Evolutionary conservation across 768 basidiomycete species (phyloP), one percentile per base, ranked within the genome.

Genomic region (Nidularia pulvinata): DNA sequence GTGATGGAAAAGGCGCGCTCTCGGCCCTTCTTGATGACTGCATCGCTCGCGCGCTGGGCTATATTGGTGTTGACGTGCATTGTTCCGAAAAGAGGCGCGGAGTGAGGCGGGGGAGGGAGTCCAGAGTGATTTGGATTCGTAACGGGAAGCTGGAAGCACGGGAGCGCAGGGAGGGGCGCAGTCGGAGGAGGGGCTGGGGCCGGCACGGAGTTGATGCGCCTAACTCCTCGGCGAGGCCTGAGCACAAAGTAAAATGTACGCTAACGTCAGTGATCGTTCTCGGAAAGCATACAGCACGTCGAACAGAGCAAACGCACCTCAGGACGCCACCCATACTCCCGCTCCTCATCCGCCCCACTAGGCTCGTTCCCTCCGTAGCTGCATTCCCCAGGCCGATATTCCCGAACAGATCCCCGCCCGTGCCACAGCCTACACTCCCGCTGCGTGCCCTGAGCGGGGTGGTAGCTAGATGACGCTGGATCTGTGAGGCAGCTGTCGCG

Each of bases 301-400:
- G 22, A 30, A 46, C 10, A 30, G 45, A 22, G 22, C 3, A 46
- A 46, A 51, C 32, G 30, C 9, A 36, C 6, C 22, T 30, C 10
- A 30, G 33, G 50, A 49, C 7, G 55, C 59, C 60, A 36, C 75
- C 69, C 16, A 78, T 64, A 55, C 85, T 86, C 4, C 84, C 84
- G 56, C 82, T 85, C 46, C 84, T 70, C 64, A 84, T 63, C 46
- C 84, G 68, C n/a, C 79, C 76, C 25, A 81, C 68, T 9, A 84
- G 63, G 54, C 76, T 79, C 0, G 70, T 79, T 10, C 56, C 61
- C 50, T 75, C 69, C 7, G 61, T 62, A 4, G 73, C 69, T 35
- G 61, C 65, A 43, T 59, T 65, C 14, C 62, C 63, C 48, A 52
- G 55, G 37, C 5, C 55, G 52, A 36, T 49, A 51, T 19, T 57